A percentile compares a stretch with the other conserved stretches of the same genome.
Evolutionary conservation across 2,329 filamentous ascomycete species (phyloP).

Genomic region (Davidsoniella neocaledoniae): DNA sequence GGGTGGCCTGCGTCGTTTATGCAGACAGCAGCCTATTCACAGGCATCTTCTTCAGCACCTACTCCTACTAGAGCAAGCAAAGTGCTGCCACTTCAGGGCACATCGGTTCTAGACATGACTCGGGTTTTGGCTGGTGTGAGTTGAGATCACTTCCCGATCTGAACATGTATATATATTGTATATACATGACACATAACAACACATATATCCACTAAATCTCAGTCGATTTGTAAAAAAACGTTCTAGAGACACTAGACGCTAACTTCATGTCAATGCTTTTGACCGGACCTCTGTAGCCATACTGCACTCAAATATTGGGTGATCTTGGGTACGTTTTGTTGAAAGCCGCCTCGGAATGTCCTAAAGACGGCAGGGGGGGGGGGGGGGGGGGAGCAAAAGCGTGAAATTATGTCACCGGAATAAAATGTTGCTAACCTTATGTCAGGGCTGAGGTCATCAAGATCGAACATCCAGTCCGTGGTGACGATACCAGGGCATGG

Average conservation of each 20-base stretch:
- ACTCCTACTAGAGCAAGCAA: background rate
- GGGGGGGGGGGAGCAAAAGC: too few species aligned
- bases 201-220: too few species aligned
- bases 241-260: too few species aligned
- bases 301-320: conserved; percentile 91
- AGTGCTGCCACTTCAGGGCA: conserved; percentile 58
- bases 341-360: background rate
- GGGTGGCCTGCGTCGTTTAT: too few species aligned
- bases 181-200: too few species aligned
- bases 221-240: too few species aligned
- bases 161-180: background rate
- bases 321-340: conserved; percentile 62
- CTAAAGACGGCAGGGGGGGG: background rate
- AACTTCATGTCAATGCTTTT: too few species aligned
- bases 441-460: conserved; percentile 87
- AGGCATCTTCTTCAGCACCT: background rate
- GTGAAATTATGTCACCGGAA: too few species aligned
- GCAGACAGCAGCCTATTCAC: too few species aligned
- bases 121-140: conserved; percentile 83
- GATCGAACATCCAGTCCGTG: conserved; percentile 78
- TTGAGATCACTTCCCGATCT: conserved; percentile 14
- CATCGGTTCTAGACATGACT: conserved; percentile 90
- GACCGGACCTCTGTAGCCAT: conserved; percentile 44
- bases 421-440: background rate
- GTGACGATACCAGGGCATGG: conserved; percentile 92